Conservation (phyloP, 768 basidiomycete genomes). For the Auriscalpium vulgare region DNA sequence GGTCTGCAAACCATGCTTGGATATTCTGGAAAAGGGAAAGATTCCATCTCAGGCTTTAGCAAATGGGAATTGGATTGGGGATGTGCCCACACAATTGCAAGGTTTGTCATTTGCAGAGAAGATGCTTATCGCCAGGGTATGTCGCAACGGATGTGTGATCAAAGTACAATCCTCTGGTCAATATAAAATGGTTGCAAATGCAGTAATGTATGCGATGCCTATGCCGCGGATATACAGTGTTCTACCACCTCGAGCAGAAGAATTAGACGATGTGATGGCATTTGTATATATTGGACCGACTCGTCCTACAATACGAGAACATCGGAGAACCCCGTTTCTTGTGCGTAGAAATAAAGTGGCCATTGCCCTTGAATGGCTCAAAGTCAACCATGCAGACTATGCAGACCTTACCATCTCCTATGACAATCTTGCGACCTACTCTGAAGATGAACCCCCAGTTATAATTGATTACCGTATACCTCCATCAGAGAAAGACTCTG, state of each 20-base stretch:
- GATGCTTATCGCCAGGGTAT: constrained; percentile 19
- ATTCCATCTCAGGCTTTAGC: constrained; percentile 23
- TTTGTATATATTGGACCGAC: constrained; percentile 24
- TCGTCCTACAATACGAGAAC: constrained; percentile 22
- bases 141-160: constrained; percentile 26
- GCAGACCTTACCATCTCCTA: constrained; percentile 6
- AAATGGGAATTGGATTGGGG: constrained; percentile 30
- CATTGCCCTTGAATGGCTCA: constrained; percentile 15
- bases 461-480: neutral
- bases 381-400: constrained; percentile 14
- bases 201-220: constrained; percentile 11
- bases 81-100: constrained; percentile 22
- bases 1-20: neutral
- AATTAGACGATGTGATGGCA: constrained; percentile 17
- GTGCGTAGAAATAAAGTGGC: constrained; percentile 17
- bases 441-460: constrained; percentile 5
- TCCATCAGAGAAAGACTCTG: neutral
- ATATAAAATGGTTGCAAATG: constrained; percentile 13
- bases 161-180: constrained; percentile 22
- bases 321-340: constrained; percentile 15
- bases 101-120: constrained; percentile 25
- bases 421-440: constrained; percentile 2
- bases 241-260: constrained; percentile 10
- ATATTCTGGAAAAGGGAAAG: constrained; percentile 1
- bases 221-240: constrained; percentile 4